Evolutionary conservation across 2,329 filamentous ascomycete genomes (phyloP).

Genomic region (Penicillium sp.): DNA sequence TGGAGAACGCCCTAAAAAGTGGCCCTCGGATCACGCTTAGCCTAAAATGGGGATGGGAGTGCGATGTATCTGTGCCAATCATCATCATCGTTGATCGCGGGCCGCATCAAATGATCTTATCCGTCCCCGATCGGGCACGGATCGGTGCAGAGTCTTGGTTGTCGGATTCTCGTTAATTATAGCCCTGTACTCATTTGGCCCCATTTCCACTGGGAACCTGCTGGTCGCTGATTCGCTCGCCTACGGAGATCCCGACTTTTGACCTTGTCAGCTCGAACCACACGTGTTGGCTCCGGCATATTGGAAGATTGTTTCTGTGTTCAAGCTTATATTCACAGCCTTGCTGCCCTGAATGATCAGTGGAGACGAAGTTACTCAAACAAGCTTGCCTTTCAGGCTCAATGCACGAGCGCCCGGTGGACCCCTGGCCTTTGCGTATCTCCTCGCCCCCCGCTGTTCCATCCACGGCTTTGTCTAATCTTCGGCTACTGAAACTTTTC

Average conservation of each 20-base stretch:
- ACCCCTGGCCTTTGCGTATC: background rate
- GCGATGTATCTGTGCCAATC: background rate
- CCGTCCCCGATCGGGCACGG: background rate
- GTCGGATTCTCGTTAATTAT: too few species aligned
- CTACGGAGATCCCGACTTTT: background rate
- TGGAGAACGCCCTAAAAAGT: too few species aligned
- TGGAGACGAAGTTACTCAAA: background rate
- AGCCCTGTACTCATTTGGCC: too few species aligned
- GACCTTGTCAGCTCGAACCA: background rate
- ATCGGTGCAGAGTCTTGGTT: background rate
- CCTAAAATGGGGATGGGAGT: conserved; percentile 2
- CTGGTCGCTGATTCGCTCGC: background rate
- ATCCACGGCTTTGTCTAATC: background rate
- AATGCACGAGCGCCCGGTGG: background rate
- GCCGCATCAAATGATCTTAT: conserved; percentile 1
- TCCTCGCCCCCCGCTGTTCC: background rate
- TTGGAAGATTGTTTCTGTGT: background rate
- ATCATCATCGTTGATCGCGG: background rate
- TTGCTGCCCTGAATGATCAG: background rate
- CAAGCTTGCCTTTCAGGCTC: background rate
- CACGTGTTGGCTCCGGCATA: background rate
- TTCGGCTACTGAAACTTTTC: background rate
- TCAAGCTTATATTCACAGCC: background rate
- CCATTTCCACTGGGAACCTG: background rate
- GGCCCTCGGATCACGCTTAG: background rate